Base-by-base conservation (phyloP, 345 rosid species). In the Luvunga scandens region DNA sequence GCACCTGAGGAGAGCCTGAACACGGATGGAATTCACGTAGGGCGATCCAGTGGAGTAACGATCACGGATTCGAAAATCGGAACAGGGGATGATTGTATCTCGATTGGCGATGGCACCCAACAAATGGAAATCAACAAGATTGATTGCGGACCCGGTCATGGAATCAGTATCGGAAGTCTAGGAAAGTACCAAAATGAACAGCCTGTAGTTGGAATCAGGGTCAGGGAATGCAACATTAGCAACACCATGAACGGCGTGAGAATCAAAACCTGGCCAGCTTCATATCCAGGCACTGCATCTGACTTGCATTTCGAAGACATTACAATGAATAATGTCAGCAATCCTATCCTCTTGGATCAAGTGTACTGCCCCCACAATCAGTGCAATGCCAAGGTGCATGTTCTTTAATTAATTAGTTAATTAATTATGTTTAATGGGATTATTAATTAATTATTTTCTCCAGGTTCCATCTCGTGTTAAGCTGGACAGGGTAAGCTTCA, bases 1-100 rank as follows among this genome's bases (percentile, higher is more conserved):
- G 88, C 92, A 6, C 90, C 89, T 0, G 89, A 48, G 1, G 77
- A 83, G 0, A 90, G 97, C 63, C 78, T 71, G 39, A 92, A 92
- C 89, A 90, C 92, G 0, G 94, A 90, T 27, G 94, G 97, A 34
- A 92, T 92, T 74, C 96, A 92, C 76, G 79, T 90, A 8, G 97
- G 91, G 5, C 70, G 85, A 68, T 83, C 91, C 9, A 33, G 7
- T 0, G 82, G 82, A 10, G 66, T 90, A 33, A 75, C 64, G n/a
- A 82, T 92, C 25, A 48, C 62, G 0, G 78, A 88, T 70, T 14
- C 90, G 1, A 28, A 7, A 24, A 87, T 92, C 71, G 30, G 70
- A 73, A 92, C 97, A 0, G 97, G 93, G 6, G 94, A 92, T 27
- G 97, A 92, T 42, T 90, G 94, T 34, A 65, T 90, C 77, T 89